A percentile compares a stretch with the other conserved stretches of the same genome.
These are phyloP conservation scores for Oryza punctata DNA, from an alignment of 176 grass and related monocot species.

Conservation along the genomic window DNA sequence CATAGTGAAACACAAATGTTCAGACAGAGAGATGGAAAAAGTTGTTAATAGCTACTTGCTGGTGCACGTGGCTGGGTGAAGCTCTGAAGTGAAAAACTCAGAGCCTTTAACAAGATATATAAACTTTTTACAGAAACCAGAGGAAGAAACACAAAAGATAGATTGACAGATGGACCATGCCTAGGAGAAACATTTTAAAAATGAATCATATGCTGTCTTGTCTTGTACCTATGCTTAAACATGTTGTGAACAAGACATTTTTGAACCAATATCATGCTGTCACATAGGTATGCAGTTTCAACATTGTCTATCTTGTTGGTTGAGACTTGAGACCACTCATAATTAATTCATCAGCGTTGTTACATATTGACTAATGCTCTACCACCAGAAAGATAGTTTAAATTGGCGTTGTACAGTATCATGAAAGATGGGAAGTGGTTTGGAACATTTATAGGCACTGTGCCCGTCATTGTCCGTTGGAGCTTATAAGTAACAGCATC, in stretches of 20 bases:
- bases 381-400: background rate
- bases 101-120: background rate
- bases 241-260: background rate
- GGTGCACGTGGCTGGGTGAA: background rate
- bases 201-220: background rate
- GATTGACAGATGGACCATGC: background rate
- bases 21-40: background rate
- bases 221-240: background rate
- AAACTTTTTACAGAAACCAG: background rate
- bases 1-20: background rate
- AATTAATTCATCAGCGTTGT: background rate
- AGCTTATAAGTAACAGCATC: background rate
- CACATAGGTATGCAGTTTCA: background rate
- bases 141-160: background rate
- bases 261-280: background rate
- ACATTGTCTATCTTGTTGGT: background rate
- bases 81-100: background rate
- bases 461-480: background rate
- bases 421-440: background rate
- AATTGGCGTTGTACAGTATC: background rate
- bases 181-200: background rate
- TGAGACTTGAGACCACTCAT: background rate
- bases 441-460: background rate
- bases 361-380: background rate
- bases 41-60: background rate